Conservation (phyloP, 495 filamentous ascomycete genomes). For the Apodospora peruviana region DNA sequence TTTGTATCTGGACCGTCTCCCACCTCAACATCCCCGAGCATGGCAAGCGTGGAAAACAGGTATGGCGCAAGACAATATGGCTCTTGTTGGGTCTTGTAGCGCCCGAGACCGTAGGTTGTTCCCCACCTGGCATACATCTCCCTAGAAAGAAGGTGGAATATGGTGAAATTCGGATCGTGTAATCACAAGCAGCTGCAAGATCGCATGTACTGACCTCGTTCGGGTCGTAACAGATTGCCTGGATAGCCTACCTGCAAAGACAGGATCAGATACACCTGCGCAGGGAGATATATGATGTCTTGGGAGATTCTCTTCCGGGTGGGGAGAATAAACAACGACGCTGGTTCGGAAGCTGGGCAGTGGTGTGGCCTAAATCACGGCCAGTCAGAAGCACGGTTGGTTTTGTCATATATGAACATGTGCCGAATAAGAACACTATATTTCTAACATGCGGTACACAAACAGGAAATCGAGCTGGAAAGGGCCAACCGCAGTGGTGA, state of each 20-base stretch:
- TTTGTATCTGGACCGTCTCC: not conserved
- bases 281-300: no score
- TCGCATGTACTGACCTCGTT: no score
- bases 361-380: no score
- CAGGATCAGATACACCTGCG: no score
- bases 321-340: no score
- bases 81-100: not conserved
- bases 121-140: not conserved
- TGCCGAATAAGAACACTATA: not conserved
- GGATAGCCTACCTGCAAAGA: no score
- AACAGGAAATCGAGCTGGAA: not conserved
- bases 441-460: not conserved
- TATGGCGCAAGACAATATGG: not conserved
- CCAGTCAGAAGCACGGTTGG: not conserved
- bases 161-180: not conserved
- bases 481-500: not conserved
- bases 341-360: no score
- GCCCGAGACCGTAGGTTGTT: not conserved
- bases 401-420: not conserved
- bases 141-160: not conserved
- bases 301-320: no score
- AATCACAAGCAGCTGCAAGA: not conserved
- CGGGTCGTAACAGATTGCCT: no score
- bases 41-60: not conserved
- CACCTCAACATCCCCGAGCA: constrained; percentile 4